Evolutionary conservation across 2,329 filamentous ascomycete genomes (phyloP).

Genomic region (Seiridium unicorne): DNA sequence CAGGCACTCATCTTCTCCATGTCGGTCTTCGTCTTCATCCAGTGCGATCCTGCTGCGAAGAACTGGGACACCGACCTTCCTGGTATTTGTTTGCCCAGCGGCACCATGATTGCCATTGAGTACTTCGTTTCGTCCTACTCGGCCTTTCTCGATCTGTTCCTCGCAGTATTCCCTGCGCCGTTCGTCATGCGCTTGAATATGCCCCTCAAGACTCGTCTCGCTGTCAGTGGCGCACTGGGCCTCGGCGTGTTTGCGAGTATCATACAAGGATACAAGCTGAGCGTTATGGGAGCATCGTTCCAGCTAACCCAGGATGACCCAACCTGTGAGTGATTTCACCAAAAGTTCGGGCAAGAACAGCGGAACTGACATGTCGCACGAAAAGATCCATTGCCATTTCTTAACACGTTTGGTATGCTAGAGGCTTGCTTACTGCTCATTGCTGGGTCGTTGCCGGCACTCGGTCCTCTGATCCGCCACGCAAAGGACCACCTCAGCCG

Average conservation of each 20-base stretch:
- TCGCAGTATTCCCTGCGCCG: neutral
- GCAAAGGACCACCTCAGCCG: neutral
- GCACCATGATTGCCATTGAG: conserved; percentile 1
- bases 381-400: neutral
- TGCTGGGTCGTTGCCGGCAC: neutral
- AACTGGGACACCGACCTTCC: neutral
- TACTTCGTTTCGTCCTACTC: conserved; percentile 5
- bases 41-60: neutral
- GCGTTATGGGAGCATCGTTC: neutral
- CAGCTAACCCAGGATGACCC: neutral
- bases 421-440: neutral
- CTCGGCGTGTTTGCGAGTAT: conserved; percentile 1
- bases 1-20: conserved; percentile 4
- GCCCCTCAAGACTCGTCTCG: neutral
- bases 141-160: neutral
- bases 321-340: neutral
- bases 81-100: neutral
- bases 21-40: conserved; percentile 2
- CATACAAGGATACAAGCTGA: conserved; percentile 1
- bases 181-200: conserved; percentile 5
- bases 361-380: too few relatives aligned
- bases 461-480: neutral
- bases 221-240: neutral
- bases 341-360: too few relatives aligned
- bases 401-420: neutral